Evolutionary conservation across 2,329 filamentous ascomycete species (phyloP).

Genomic region (Knoxdaviesia proteae): DNA sequence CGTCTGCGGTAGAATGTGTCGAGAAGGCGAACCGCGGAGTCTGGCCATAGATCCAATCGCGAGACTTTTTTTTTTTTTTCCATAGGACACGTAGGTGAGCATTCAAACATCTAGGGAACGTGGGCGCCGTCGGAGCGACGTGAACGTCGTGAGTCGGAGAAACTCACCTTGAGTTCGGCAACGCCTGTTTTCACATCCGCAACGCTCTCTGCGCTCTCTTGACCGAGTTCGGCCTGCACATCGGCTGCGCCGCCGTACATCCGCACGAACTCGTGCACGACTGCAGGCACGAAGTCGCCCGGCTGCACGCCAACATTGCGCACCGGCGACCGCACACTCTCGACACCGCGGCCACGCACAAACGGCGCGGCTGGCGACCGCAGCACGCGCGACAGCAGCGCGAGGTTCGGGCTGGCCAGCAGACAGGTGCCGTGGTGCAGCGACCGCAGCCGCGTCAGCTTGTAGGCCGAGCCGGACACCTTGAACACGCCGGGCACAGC

Average conservation of each 20-base stretch:
- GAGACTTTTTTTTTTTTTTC: constrained; percentile 23
- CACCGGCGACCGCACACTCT: constrained; percentile 73
- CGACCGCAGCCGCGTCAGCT: constrained; percentile 60
- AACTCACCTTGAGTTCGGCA: constrained; percentile 35
- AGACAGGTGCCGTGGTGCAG: constrained; percentile 90
- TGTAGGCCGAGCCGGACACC: constrained; percentile 87
- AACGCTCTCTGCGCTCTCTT: constrained; percentile 22
- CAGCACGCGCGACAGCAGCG: constrained; percentile 46
- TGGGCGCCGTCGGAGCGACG: no score
- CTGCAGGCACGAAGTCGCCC: constrained; percentile 27
- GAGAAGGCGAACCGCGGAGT: constrained; percentile 67
- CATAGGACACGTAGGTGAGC: background rate
- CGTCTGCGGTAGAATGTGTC: constrained; percentile 34
- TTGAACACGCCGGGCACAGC: constrained; percentile 33
- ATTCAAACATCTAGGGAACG: background rate
- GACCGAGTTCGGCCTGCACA: constrained; percentile 22
- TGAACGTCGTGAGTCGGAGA: background rate
- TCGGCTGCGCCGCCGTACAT: constrained; percentile 35
- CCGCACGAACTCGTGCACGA: constrained; percentile 40
- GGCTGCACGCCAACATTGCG: constrained; percentile 47
- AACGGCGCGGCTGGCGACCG: constrained; percentile 57
- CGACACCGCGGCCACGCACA: constrained; percentile 67
- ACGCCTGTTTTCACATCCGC: constrained; percentile 37
- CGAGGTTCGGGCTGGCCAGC: constrained; percentile 54
- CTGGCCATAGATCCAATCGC: constrained; percentile 64